These are phyloP conservation scores for Starmerella geochares DNA, from an alignment of 805 yeast species.

Conservation along the genomic window DNA sequence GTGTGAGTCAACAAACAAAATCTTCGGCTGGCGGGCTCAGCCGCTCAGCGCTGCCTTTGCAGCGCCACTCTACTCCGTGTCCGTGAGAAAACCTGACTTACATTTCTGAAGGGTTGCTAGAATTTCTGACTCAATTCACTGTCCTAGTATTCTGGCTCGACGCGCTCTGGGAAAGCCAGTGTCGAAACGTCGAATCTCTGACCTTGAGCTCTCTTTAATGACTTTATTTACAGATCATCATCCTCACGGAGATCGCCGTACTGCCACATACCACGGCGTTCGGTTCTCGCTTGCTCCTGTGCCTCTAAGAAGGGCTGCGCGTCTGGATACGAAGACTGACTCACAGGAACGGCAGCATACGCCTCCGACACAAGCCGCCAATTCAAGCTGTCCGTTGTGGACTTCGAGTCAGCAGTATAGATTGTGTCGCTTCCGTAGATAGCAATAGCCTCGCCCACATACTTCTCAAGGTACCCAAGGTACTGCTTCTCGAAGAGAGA, in stretches of 20 bases:
- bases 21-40: too few relatives aligned
- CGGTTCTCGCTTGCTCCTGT: slow-evolving; percentile 42
- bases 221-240: too few relatives aligned
- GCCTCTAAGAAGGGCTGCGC: slow-evolving; percentile 35
- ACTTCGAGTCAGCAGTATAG: slow-evolving; percentile 47
- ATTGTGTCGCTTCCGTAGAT: slow-evolving; percentile 40
- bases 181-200: too few relatives aligned
- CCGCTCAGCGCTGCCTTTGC: too few relatives aligned
- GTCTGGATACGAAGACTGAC: slow-evolving; percentile 26
- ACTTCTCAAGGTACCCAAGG: slow-evolving; percentile 46
- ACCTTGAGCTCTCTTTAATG: slow-evolving; percentile 1
- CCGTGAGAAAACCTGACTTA: too few relatives aligned
- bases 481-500: slow-evolving; percentile 48
- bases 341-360: slow-evolving; percentile 43
- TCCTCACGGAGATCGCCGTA: slow-evolving; percentile 61
- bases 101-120: too few relatives aligned
- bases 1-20: too few relatives aligned
- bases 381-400: slow-evolving; percentile 51
- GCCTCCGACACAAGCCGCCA: slow-evolving; percentile 50
- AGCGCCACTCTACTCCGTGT: too few relatives aligned
- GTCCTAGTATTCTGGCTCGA: too few relatives aligned
- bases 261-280: slow-evolving; percentile 60
- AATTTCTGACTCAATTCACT: too few relatives aligned
- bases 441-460: slow-evolving; percentile 46
- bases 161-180: too few relatives aligned